Base-by-base conservation (phyloP, 1,139 yeast genomes). In the Candida tropicalis region DNA sequence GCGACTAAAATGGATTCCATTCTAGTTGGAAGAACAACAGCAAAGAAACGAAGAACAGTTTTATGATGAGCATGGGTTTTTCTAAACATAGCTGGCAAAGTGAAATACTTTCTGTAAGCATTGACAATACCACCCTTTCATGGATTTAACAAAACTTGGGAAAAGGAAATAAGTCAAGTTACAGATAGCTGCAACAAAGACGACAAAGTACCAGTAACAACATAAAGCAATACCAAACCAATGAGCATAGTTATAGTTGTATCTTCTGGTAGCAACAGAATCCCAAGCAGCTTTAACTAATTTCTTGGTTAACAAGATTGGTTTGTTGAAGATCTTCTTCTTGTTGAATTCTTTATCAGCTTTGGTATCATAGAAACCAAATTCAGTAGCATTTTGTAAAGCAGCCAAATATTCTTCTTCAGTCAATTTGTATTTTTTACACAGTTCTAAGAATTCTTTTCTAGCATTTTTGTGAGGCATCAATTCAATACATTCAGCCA, bases 21-120 rank as follows among this genome's bases (percentile, higher is more conserved):
- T 50, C 95, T 73, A 1, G 90, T 81, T 1, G 95, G 95, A 22
- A 82, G 53, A 27, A 73, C 24, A 58, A 58, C 48, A 57, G 70
- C 62, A 38, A 68, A 56, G 28, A 65, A 49, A 6, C 65, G 60
- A 35, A 65, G 59, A 16, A 61, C 50, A 24, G 63, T 58, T 36
- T 57, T 55, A 42, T 69, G 64, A 35, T 69, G 65, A 36, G 74
- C 70, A 52, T 79, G 84, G 9, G 62, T 63, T 39, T 61, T 60
- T 6, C 60, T 59, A 40, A 70, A 66, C 11, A 75, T 57, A 1
- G 86, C 79, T 2, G 86, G 82, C 34, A 81, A 50, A 1, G 77
- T 55, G 27, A 80, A 48, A 46, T 68, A 52, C 42, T 65, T 68
- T 61, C 83, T 74, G 56, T 65, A 58, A 8, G 47, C 37, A 44